Conservation (phyloP, 371 early-diverging fungal species). For the Mucor irregularis region DNA sequence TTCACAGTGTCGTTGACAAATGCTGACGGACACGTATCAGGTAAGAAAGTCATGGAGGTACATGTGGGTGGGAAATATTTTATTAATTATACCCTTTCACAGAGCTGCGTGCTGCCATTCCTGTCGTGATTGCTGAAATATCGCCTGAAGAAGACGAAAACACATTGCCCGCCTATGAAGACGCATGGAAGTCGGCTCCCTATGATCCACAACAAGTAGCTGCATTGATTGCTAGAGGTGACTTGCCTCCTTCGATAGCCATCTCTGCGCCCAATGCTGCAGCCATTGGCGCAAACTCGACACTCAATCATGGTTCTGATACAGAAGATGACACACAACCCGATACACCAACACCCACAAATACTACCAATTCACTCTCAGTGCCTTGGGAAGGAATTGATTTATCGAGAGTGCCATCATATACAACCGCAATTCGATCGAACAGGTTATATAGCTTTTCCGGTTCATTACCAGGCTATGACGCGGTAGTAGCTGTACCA, state of each 20-base stretch:
- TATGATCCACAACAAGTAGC: constrained; percentile 38
- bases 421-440: constrained; percentile 45
- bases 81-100: neutral
- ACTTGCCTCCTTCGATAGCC: constrained; percentile 39
- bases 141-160: constrained; percentile 42
- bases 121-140: constrained; percentile 36
- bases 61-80: neutral
- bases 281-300: constrained; percentile 80
- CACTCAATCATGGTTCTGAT: constrained; percentile 65
- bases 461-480: constrained; percentile 45
- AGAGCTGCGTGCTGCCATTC: constrained; percentile 51
- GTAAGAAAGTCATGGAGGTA: constrained; percentile 12
- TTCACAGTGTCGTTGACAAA: constrained; percentile 45
- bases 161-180: constrained; percentile 48
- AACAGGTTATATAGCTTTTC: constrained; percentile 42
- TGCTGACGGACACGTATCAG: constrained; percentile 53
- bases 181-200: constrained; percentile 50
- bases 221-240: constrained; percentile 32
- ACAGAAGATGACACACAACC: constrained; percentile 62
- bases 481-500: constrained; percentile 30
- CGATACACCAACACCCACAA: constrained; percentile 73
- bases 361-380: constrained; percentile 19
- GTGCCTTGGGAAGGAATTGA: constrained; percentile 58
- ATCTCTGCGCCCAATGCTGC: constrained; percentile 81
- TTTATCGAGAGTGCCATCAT: constrained; percentile 44